Percentiles rank a stretch among this genome's conserved stretches.
Conservation (phyloP, 345 rosid genomes). For the Hirschfeldia incana region DNA sequence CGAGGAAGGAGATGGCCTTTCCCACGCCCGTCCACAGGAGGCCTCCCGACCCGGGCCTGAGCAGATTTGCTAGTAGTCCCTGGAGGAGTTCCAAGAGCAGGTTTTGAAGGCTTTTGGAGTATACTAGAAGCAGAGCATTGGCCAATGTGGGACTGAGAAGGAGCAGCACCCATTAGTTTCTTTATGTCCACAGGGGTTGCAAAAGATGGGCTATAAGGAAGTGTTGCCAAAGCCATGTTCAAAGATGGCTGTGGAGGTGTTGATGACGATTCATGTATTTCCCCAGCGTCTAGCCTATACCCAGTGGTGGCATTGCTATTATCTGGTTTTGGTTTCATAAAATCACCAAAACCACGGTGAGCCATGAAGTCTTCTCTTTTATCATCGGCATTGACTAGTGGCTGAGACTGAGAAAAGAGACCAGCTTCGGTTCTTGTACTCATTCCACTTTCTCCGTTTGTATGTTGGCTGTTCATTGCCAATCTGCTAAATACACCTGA, state of each 20-base stretch:
- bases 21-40: slow-evolving; percentile 85
- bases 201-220: slow-evolving; percentile 46
- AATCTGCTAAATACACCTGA: slow-evolving; percentile 47
- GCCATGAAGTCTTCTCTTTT: slow-evolving; percentile 48
- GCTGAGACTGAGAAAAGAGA: slow-evolving; percentile 44
- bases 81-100: slow-evolving; percentile 39
- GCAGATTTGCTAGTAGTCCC: slow-evolving; percentile 50
- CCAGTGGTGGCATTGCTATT: slow-evolving; percentile 18
- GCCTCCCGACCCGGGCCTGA: slow-evolving; percentile 69
- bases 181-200: slow-evolving; percentile 50
- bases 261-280: slow-evolving; percentile 51
- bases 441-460: slow-evolving; percentile 41
- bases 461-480: slow-evolving; percentile 41
- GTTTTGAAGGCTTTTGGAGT: slow-evolving; percentile 60
- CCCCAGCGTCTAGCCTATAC: slow-evolving; percentile 52
- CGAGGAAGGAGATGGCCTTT: slow-evolving; percentile 92
- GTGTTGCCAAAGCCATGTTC: slow-evolving; percentile 55
- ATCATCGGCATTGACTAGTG: slow-evolving; percentile 40
- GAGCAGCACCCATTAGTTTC: slow-evolving; percentile 42
- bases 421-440: slow-evolving; percentile 46
- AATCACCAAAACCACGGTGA: slow-evolving; percentile 37
- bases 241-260: slow-evolving; percentile 63
- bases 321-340: slow-evolving; percentile 44
- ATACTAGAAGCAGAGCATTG: slow-evolving; percentile 57
- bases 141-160: slow-evolving; percentile 46